These are phyloP conservation scores for Penicillium ochrochloron DNA, from an alignment of 495 filamentous ascomycete genomes.

Conservation along the genomic window DNA sequence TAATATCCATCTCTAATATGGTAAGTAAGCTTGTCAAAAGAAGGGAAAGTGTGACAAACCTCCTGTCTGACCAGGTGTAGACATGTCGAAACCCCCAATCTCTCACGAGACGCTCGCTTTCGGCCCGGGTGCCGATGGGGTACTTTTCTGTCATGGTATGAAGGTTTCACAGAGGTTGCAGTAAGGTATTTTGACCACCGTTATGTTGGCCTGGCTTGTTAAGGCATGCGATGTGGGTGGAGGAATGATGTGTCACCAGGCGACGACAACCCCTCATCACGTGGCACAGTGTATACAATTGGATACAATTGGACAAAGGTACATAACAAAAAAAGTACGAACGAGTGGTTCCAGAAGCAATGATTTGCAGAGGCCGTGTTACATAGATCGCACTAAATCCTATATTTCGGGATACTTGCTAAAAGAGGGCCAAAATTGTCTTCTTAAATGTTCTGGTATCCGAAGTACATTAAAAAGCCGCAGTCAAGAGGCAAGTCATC, in stretches of 20 bases:
- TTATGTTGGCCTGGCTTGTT: slow-evolving; percentile 2
- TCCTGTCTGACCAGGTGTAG: slow-evolving; percentile 81
- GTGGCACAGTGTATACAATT: slow-evolving; percentile 3
- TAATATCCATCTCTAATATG: slow-evolving; percentile 69
- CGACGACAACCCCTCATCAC: not conserved
- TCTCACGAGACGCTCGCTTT: slow-evolving; percentile 67
- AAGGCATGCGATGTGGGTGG: not conserved
- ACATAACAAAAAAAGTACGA: slow-evolving; percentile 8
- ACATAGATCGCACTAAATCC: slow-evolving; percentile 1
- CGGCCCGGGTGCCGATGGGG: slow-evolving; percentile 45
- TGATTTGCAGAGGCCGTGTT: not conserved
- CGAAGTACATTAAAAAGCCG: not conserved
- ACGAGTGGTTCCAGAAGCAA: slow-evolving; percentile 8
- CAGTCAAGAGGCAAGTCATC: not conserved
- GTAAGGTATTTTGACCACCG: not conserved
- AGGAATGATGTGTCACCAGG: slow-evolving; percentile 20
- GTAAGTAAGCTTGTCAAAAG: not conserved
- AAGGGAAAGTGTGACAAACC: slow-evolving; percentile 52
- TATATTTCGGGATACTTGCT: not conserved
- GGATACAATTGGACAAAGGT: not conserved
- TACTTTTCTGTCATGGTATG: slow-evolving; percentile 35
- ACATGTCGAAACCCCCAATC: slow-evolving; percentile 78
- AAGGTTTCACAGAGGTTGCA: not conserved
- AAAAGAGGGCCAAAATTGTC: not conserved
- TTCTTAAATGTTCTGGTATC: not conserved